These are phyloP conservation scores for Peronospora destructor DNA, from an alignment of 352 stramenopile species.

Conservation along the genomic window DNA sequence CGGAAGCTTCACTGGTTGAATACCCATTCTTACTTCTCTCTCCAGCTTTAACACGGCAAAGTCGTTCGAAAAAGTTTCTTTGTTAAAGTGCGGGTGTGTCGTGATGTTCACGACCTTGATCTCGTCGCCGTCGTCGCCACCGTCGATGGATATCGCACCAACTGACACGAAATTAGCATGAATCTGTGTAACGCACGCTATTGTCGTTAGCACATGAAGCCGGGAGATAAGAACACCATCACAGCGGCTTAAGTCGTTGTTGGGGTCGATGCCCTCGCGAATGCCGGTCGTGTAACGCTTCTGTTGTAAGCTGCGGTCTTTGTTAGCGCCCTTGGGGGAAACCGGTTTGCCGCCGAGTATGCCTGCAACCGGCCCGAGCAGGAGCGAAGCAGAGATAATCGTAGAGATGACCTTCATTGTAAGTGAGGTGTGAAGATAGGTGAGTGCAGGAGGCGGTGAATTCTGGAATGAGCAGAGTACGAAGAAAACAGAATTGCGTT, in stretches of 20 bases:
- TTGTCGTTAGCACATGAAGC: constrained; percentile 23
- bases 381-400: constrained; percentile 14
- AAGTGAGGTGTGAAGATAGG: not conserved
- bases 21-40: constrained; percentile 5
- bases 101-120: constrained; percentile 23
- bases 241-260: constrained; percentile 21
- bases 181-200: constrained; percentile 8
- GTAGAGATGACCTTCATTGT: constrained; percentile 16
- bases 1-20: constrained; percentile 24
- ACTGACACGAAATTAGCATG: constrained; percentile 21
- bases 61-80: constrained; percentile 27
- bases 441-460: too few species aligned
- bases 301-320: too few species aligned
- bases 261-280: constrained; percentile 17
- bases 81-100: constrained; percentile 35
- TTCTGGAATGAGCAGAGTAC: too few species aligned
- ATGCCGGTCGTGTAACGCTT: constrained; percentile 40
- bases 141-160: not conserved
- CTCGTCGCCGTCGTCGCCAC: constrained; percentile 13
- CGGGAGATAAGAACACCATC: constrained; percentile 19
- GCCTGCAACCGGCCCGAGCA: constrained; percentile 13
- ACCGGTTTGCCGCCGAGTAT: constrained; percentile 37
- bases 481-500: too few species aligned
- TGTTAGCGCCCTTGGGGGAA: constrained; percentile 7
- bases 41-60: constrained; percentile 31